phyloP scores from a whole-genome alignment of 345 rosid species.

The Firmiana major region DNA sequence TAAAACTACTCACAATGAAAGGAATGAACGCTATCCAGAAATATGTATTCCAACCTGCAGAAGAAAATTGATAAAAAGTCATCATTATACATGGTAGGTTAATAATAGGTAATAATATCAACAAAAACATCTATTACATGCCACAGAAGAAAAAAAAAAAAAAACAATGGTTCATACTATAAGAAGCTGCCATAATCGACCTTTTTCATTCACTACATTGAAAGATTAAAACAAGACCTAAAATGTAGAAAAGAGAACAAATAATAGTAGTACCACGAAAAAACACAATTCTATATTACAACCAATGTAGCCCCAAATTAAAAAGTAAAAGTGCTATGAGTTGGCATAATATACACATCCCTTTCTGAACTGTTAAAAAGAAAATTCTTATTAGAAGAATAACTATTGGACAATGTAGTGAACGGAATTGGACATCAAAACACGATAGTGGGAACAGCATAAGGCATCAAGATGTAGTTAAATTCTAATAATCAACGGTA shows the following conservation, averaged over 20 bases:
- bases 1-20: conserved; percentile 50
- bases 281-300: not conserved
- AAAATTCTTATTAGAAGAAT: not conserved
- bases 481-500: not conserved
- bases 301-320: not conserved
- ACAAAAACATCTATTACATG: not conserved
- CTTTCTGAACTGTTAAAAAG: not conserved
- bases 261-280: not conserved
- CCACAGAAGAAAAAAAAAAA: not conserved
- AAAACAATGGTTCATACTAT: not conserved
- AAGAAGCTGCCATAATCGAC: not conserved
- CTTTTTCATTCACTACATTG: not conserved
- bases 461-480: not conserved
- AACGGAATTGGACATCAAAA: not conserved
- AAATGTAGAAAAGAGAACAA: not conserved
- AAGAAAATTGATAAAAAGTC: conserved; percentile 16
- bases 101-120: not conserved
- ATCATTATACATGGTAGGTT: not conserved
- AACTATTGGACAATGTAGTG: not conserved
- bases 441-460: not conserved
- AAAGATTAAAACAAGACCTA: not conserved
- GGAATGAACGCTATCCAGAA: conserved; percentile 93
- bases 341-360: not conserved
- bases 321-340: not conserved
- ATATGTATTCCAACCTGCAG: conserved; percentile 91